Evolutionary conservation across 164 flowering plant species (phyloP), one percentile per base, ranked within the genome.

Genomic region (Aristolochia californica): DNA sequence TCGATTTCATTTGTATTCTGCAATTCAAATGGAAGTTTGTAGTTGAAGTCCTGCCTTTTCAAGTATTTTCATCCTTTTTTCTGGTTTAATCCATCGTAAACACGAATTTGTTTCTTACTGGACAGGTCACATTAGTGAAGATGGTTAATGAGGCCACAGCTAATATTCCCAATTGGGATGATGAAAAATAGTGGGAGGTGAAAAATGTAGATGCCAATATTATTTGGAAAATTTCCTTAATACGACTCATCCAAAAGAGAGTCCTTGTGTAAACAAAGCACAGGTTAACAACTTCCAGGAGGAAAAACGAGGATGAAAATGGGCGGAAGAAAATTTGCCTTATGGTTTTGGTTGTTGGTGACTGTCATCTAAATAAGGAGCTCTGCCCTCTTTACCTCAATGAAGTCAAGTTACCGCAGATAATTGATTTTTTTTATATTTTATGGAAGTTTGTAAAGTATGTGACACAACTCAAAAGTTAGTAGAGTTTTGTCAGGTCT

Each of bases 61-160:
- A 23, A n/a, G 13, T 13, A 27, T n/a, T n/a, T 18, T 40, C 17
- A 38, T 13, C 4, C 20, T 22, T 21, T n/a, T 30, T 30, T 17
- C 25, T 55, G 25, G 2, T 12, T 49, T 12, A 12, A 25, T 40
- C 26, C n/a, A 8, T 25, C 24, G n/a, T 26, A 48, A 48, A 12
- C 45, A 11, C 14, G 16, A 8, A 20, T 48, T 47, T 16, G 1
- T 11, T 50, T 5, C 54, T 50, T 16, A 15, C 49, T 15, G 27
- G 14, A 48, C 77, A 76, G 80, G 80, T 70, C 15, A 76, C 73
- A 27, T 65, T 76, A 13, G 77, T 76, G 59, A 76, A 73, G 67
- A 76, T 66, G 77, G 73, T 76, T 65, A 76, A 76, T 61, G 80
- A 76, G 53, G 80, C 80, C n/a, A 76, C 80, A 0, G 71, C 71